Evolutionary conservation across 1,284 basidiomycete genomes (phyloP), one percentile per base, ranked within the genome.

Genomic region (Cutaneotrichosporon curvatum): DNA sequence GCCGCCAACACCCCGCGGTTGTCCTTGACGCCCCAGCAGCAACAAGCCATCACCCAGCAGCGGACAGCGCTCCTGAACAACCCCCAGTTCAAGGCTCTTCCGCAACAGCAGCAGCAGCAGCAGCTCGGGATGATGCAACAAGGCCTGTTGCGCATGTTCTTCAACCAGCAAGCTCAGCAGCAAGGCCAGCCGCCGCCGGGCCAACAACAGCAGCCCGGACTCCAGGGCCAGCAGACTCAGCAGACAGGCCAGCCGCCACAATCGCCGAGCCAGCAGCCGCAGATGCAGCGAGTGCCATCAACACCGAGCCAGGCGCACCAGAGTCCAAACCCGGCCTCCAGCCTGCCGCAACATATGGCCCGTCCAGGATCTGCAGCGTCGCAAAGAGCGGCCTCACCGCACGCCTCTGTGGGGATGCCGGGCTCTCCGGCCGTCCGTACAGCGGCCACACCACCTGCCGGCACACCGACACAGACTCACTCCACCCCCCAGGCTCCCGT

Each of bases 271-370:
- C 41, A 43, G 14, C 41, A 39, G 18, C 33, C 36, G 34, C 31
- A 41, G 15, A 28, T 28, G 25, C 25, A 28, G 25, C 25, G 25
- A 28, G 25, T 28, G 21, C 45, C 33, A 21, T 33, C 39, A 40
- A 50, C 43, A 4, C 44, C 37, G 40, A 55, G 53, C 32, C 58
- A 57, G 28, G 36, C 31, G 16, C 56, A 48, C 25, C 52, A 50
- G 45, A 57, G 57, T 16, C 63, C 63, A 32, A 53, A 57, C 2
- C 46, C 50, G 4, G 45, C 42, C 19, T 68, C 65, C 4, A 58
- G 59, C 42, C 39, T 70, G 21, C 67, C 67, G 9, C 63, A 61
- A 41, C 65, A 70, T 42, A 63, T 70, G 63, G 61, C 55, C 20
- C 62, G 67, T 14, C 65, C 67, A 1, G 56, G 51, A 2, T 70